phyloP scores from a whole-genome alignment of 1,284 basidiomycete species.

The Athelia sp. region DNA sequence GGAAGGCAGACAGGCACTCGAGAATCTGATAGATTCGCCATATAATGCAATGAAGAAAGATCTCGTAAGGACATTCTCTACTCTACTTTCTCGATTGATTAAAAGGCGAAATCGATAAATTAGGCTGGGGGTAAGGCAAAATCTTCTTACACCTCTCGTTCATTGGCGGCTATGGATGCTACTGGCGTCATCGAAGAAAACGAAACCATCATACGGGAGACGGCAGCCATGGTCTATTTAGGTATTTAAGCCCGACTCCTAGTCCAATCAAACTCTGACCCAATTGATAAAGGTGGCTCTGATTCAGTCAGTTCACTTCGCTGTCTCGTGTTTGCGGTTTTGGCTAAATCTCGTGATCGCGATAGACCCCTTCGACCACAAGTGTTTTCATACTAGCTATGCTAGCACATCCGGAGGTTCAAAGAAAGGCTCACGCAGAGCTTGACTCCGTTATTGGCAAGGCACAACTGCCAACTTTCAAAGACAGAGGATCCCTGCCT shows the following conservation, averaged over 20 bases:
- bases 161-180: no score
- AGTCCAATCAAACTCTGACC: no score
- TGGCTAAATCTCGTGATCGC: no score
- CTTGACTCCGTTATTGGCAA: constrained; percentile 27
- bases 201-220: constrained; percentile 14
- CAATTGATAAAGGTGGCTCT: no score
- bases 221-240: constrained; percentile 3
- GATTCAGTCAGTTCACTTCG: no score
- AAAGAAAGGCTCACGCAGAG: constrained; percentile 29
- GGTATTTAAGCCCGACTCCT: no score
- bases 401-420: constrained; percentile 27
- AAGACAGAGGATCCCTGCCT: constrained; percentile 24
- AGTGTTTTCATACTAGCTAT: constrained; percentile 30
- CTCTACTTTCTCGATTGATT: background rate
- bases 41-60: constrained; percentile 23
- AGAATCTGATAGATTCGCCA: constrained; percentile 25
- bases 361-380: constrained; percentile 16
- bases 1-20: constrained; percentile 18
- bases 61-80: no score
- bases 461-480: constrained; percentile 25
- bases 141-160: no score
- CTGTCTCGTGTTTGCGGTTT: no score
- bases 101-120: no score
- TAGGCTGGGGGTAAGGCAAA: no score
- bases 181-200: constrained; percentile 7